Evolutionary conservation across 139 green algal species (phyloP).

Genomic region (Coccomyxa sp.): DNA sequence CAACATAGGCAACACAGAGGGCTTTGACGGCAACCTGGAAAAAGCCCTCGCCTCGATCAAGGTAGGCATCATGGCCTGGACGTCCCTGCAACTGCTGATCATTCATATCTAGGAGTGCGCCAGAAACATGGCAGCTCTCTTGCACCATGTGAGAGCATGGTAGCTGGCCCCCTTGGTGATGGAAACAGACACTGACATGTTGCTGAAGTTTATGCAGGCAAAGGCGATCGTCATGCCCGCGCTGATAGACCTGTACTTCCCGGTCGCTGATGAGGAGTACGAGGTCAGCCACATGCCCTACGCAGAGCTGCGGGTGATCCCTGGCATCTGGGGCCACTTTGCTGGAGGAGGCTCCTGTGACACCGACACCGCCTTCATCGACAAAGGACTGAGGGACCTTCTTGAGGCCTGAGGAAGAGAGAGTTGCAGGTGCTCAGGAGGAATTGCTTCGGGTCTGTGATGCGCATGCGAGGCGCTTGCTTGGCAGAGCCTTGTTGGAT

Average conservation of each 20-base stretch:
- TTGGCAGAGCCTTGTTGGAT: no score
- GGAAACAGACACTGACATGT: no score
- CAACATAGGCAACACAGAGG: slow-evolving; percentile 1
- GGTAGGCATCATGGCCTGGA: not conserved
- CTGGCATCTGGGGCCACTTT: slow-evolving; percentile 15
- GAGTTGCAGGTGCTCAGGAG: no score
- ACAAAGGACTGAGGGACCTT: slow-evolving; percentile 5
- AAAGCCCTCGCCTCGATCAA: slow-evolving; percentile 9
- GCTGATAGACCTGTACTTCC: slow-evolving; percentile 10
- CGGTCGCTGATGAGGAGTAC: slow-evolving; percentile 12
- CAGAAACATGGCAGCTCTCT: no score
- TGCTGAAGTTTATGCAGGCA: not conserved
- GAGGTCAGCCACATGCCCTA: slow-evolving; percentile 12
- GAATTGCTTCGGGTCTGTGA: no score
- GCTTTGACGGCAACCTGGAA: slow-evolving; percentile 3
- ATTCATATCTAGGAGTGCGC: no score
- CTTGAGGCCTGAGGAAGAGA: no score
- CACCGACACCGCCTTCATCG: slow-evolving; percentile 7
- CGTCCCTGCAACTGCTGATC: no score
- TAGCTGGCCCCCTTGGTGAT: no score
- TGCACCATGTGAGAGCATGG: no score
- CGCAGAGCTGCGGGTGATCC: slow-evolving; percentile 6
- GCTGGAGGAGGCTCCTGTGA: not conserved
- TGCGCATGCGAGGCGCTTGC: no score
- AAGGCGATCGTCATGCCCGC: slow-evolving; percentile 12